These are phyloP conservation scores for Dipsacomyces acuminosporus DNA, from an alignment of 371 early-diverging fungal species.

Conservation along the genomic window DNA sequence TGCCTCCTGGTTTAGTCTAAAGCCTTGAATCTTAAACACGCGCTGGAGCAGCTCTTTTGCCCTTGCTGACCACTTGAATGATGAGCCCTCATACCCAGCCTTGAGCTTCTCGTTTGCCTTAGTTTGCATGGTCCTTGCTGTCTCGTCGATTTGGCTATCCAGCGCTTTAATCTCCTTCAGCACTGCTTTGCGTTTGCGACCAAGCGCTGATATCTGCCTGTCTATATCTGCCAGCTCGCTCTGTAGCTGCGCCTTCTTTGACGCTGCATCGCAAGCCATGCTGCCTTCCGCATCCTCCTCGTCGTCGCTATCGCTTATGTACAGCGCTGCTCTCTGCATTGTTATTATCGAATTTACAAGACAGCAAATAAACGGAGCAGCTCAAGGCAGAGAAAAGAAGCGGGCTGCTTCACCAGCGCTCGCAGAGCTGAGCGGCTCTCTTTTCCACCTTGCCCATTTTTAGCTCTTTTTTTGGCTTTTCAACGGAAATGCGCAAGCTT, in stretches of 20 bases:
- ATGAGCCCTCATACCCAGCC: slow-evolving; percentile 9
- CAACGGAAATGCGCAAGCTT: too few species aligned
- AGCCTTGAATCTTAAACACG: slow-evolving; percentile 54
- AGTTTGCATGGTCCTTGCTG: slow-evolving; percentile 9
- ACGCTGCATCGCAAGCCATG: background rate
- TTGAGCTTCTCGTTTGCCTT: slow-evolving; percentile 20
- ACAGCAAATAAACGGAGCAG: background rate
- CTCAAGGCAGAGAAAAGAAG: background rate
- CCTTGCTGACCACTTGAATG: slow-evolving; percentile 54
- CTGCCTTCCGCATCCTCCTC: background rate
- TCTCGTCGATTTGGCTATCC: slow-evolving; percentile 16
- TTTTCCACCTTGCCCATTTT: too few species aligned
- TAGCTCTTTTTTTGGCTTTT: too few species aligned
- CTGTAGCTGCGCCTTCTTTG: slow-evolving; percentile 1
- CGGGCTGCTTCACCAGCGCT: too few species aligned
- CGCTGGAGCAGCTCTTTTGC: slow-evolving; percentile 41
- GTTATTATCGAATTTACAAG: too few species aligned
- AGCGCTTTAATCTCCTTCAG: slow-evolving; percentile 6
- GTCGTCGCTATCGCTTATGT: slow-evolving; percentile 6
- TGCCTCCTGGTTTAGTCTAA: slow-evolving; percentile 67
- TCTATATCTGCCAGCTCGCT: slow-evolving; percentile 22
- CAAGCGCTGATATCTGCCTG: slow-evolving; percentile 16
- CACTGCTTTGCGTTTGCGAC: slow-evolving; percentile 11
- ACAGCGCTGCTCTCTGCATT: background rate
- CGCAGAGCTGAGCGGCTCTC: too few species aligned